Percentiles rank a stretch among this genome's conserved stretches.
These are phyloP conservation scores for Neurospora discreta DNA, from an alignment of 495 filamentous ascomycete genomes.

Conservation along the genomic window DNA sequence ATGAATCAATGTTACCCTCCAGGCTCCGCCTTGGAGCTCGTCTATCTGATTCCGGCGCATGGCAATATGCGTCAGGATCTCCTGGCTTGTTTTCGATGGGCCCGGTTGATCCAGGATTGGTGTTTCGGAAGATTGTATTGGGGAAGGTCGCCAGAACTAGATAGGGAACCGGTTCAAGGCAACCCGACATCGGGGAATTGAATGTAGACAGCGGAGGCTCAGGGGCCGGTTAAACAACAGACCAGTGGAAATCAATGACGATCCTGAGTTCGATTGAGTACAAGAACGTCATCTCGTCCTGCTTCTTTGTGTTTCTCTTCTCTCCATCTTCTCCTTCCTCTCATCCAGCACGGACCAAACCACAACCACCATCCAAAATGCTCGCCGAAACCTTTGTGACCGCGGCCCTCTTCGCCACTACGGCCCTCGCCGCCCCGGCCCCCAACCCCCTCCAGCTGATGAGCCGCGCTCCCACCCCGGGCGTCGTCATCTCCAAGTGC, in stretches of 20 bases:
- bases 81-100: neutral
- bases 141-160: neutral
- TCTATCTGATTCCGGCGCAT: neutral
- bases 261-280: neutral
- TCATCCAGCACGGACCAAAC: neutral
- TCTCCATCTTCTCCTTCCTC: neutral
- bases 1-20: neutral
- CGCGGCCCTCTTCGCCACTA: conserved; percentile 18
- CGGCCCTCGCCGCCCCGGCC: conserved; percentile 19
- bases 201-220: neutral
- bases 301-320: neutral
- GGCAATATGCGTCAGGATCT: neutral
- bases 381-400: conserved; percentile 16
- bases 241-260: neutral
- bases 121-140: neutral
- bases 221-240: neutral
- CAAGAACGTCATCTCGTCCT: neutral
- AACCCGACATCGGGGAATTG: neutral
- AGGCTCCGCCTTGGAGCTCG: neutral
- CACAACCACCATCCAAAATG: conserved; percentile 15
- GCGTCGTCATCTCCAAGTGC: conserved; percentile 32
- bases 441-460: conserved; percentile 24
- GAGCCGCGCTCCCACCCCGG: conserved; percentile 26
- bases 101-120: neutral
- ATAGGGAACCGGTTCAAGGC: neutral